Conservation (phyloP, 140 eudicot genomes). For the Oenanthe javanica region DNA sequence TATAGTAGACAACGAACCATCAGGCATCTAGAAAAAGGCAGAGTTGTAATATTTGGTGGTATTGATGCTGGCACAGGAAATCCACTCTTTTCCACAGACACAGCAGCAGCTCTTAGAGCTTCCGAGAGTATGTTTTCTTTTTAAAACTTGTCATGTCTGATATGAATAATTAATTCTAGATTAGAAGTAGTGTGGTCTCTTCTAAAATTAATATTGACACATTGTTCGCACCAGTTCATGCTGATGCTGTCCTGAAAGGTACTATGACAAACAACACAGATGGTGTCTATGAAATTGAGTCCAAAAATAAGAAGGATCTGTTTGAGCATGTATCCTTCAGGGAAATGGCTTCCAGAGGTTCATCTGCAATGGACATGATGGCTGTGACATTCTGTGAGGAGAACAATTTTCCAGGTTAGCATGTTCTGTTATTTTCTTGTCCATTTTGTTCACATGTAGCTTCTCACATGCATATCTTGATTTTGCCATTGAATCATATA, state of each 20-base stretch:
- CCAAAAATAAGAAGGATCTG: constrained; percentile 38
- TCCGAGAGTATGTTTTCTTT: constrained; percentile 53
- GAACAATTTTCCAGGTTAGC: constrained; percentile 75
- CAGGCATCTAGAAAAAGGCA: constrained; percentile 84
- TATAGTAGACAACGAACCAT: constrained; percentile 79
- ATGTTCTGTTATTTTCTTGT: constrained; percentile 1
- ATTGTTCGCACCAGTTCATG: constrained; percentile 52
- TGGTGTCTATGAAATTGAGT: constrained; percentile 48
- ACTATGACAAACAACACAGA: constrained; percentile 33
- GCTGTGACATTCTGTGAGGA: constrained; percentile 80
- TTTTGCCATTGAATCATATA: not conserved
- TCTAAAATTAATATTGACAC: not conserved
- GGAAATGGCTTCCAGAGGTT: constrained; percentile 74
- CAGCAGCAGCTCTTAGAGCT: constrained; percentile 97
- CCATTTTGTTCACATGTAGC: not conserved
- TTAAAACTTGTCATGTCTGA: not conserved
- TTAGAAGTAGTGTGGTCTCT: not conserved
- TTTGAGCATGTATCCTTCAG: constrained; percentile 84
- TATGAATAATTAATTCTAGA: not conserved
- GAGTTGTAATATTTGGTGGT: constrained; percentile 95
- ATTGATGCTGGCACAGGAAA: constrained; percentile 92
- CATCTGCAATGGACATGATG: constrained; percentile 74
- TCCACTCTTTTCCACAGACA: constrained; percentile 90
- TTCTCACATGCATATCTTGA: not conserved
- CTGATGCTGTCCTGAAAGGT: constrained; percentile 89